Conservation (phyloP, 768 basidiomycete species). For the Leccinum arenicola region DNA sequence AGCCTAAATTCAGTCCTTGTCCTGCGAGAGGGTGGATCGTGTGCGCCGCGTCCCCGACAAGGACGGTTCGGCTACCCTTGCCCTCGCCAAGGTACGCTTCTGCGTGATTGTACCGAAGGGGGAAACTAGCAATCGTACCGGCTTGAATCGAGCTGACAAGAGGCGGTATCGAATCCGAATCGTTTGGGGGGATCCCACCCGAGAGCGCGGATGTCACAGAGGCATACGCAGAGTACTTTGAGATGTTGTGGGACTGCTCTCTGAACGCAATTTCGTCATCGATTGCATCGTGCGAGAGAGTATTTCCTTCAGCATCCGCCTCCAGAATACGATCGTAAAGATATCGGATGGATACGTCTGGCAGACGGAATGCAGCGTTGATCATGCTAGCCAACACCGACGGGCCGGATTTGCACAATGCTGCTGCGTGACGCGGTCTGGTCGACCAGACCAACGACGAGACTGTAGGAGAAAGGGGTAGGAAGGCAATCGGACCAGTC, state of each 20-base stretch:
- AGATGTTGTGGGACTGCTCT: conserved; percentile 67
- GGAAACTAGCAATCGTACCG: conserved; percentile 83
- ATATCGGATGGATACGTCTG: conserved; percentile 68
- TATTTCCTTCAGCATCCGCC: conserved; percentile 40
- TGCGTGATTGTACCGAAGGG: conserved; percentile 82
- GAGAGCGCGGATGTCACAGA: conserved; percentile 37
- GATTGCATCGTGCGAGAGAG: conserved; percentile 49
- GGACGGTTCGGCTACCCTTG: conserved; percentile 64
- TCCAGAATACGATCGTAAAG: conserved; percentile 62
- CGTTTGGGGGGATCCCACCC: conserved; percentile 56
- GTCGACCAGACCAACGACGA: conserved; percentile 97
- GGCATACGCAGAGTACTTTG: conserved; percentile 60
- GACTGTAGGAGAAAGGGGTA: conserved; percentile 74
- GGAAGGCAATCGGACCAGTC: conserved; percentile 93
- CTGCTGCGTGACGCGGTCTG: conserved; percentile 67
- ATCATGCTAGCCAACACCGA: conserved; percentile 69
- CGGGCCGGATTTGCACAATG: conserved; percentile 63
- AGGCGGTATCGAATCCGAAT: conserved; percentile 69
- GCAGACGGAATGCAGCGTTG: conserved; percentile 88
- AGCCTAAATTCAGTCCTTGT: conserved; percentile 93
- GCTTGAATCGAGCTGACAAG: conserved; percentile 67
- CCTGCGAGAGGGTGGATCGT: conserved; percentile 94
- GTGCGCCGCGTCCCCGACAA: conserved; percentile 96
- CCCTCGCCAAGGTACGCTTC: conserved; percentile 83
- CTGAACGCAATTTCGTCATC: conserved; percentile 67